A percentile compares a stretch with the other conserved stretches of the same genome.
phyloP scores from a whole-genome alignment of 768 basidiomycete genomes.

The Lactarius sp. region DNA sequence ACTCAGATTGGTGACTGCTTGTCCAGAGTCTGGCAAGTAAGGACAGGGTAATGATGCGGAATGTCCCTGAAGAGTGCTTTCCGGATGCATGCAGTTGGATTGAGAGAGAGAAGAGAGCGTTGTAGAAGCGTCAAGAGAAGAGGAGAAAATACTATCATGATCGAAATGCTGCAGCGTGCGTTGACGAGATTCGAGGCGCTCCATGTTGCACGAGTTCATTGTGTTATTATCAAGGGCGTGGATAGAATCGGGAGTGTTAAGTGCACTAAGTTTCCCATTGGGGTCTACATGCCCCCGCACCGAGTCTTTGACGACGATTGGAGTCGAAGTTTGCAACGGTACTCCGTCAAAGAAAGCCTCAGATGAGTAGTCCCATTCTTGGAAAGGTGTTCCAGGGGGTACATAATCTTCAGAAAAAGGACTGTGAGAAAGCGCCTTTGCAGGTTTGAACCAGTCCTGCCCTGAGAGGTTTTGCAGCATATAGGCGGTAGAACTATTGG shows the following conservation, averaged over 20 bases:
- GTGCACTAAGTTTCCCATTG: conserved; percentile 7
- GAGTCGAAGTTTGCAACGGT: conserved; percentile 25
- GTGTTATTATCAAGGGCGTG: background rate
- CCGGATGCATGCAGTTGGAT: background rate
- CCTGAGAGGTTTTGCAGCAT: conserved; percentile 23
- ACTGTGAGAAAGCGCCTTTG: conserved; percentile 29
- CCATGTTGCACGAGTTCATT: background rate
- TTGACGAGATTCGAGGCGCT: background rate
- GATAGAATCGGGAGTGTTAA: conserved; percentile 8
- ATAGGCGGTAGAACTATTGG: conserved; percentile 10
- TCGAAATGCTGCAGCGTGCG: background rate
- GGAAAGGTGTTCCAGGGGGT: conserved; percentile 24
- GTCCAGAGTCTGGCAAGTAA: conserved; percentile 7
- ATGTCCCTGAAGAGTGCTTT: background rate
- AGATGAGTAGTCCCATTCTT: conserved; percentile 12
- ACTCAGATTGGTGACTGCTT: conserved; percentile 12
- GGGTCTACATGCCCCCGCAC: background rate
- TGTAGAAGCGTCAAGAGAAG: conserved; percentile 14
- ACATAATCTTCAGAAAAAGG: conserved; percentile 24
- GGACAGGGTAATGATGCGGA: background rate
- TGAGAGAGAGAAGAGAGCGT: background rate
- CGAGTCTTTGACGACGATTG: conserved; percentile 6
- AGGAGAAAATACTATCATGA: conserved; percentile 24
- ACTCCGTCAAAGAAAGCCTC: conserved; percentile 17
- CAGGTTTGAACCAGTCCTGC: conserved; percentile 31